Evolutionary conservation across 371 early-diverging fungal species (phyloP).

Genomic region (Umbelopsis sp.): DNA sequence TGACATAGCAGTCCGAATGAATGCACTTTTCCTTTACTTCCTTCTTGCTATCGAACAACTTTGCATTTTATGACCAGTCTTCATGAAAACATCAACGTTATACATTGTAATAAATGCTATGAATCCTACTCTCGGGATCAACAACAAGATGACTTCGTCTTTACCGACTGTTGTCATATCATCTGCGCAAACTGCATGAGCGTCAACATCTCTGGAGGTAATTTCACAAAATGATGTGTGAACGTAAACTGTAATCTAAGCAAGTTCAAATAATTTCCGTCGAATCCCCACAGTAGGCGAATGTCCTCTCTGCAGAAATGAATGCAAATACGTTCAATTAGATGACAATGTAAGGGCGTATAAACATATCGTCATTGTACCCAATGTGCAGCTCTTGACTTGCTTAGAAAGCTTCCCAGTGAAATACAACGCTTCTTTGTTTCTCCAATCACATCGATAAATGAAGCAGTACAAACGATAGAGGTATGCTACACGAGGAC

Average conservation of each 20-base stretch:
- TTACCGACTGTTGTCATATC: constrained; percentile 31
- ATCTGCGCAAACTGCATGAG: constrained; percentile 25
- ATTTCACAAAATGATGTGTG: not conserved
- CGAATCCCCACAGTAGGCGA: not conserved
- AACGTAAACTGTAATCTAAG: not conserved
- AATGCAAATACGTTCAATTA: constrained; percentile 20
- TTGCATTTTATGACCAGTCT: not conserved
- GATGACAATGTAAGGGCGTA: constrained; percentile 24
- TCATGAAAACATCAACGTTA: not conserved
- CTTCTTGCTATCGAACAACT: not conserved
- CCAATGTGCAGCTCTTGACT: not conserved
- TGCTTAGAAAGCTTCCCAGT: constrained; percentile 18
- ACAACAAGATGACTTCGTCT: constrained; percentile 22
- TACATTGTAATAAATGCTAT: constrained; percentile 19
- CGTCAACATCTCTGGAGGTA: not conserved
- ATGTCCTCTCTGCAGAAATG: constrained; percentile 27
- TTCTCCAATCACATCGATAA: constrained; percentile 21
- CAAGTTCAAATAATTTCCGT: not conserved
- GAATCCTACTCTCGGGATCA: constrained; percentile 24
- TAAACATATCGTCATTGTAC: not conserved
- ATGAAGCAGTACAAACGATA: constrained; percentile 25
- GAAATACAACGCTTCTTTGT: constrained; percentile 21
- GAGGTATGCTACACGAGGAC: constrained; percentile 14
- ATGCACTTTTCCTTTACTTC: not conserved
- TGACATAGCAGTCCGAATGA: not conserved